Evolutionary conservation across 176 grass and related monocot genomes (phyloP).

Genomic region (Tillandsia fasciculata): DNA sequence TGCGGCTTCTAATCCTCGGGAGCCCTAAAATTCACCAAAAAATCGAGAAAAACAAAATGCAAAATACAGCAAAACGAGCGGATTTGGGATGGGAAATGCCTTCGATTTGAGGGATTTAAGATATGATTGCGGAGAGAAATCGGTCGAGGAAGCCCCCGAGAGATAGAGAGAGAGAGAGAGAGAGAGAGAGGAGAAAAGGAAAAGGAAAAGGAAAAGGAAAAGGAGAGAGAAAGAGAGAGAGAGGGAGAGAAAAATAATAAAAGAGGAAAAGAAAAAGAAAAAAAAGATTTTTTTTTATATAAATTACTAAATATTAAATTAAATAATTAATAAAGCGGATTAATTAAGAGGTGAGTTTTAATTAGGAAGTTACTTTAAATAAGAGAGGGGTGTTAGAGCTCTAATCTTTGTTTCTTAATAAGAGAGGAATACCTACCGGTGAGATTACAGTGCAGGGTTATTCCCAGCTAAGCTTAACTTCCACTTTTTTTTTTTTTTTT

Average conservation of each 20-base stretch:
- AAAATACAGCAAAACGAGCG: neutral
- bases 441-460: neutral
- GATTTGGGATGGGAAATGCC: slow-evolving; percentile 15
- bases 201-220: slow-evolving; percentile 20
- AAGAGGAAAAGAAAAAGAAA: slow-evolving; percentile 23
- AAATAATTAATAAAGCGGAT: neutral
- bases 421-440: slow-evolving; percentile 35
- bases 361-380: neutral
- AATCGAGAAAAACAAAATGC: neutral
- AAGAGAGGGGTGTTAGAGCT: neutral
- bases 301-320: neutral
- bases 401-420: neutral
- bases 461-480: neutral
- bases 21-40: slow-evolving; percentile 28
- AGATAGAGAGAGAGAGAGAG: slow-evolving; percentile 8
- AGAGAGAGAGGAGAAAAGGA: slow-evolving; percentile 15
- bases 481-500: neutral
- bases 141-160: slow-evolving; percentile 19
- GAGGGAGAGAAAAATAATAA: neutral
- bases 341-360: neutral
- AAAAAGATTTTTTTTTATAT: slow-evolving; percentile 28
- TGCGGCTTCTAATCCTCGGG: neutral
- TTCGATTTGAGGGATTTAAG: slow-evolving; percentile 16
- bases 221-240: slow-evolving; percentile 22
- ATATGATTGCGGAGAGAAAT: slow-evolving; percentile 26